These are phyloP conservation scores for Polytolypa hystricis DNA, from an alignment of 2,329 filamentous ascomycete genomes.

Conservation along the genomic window DNA sequence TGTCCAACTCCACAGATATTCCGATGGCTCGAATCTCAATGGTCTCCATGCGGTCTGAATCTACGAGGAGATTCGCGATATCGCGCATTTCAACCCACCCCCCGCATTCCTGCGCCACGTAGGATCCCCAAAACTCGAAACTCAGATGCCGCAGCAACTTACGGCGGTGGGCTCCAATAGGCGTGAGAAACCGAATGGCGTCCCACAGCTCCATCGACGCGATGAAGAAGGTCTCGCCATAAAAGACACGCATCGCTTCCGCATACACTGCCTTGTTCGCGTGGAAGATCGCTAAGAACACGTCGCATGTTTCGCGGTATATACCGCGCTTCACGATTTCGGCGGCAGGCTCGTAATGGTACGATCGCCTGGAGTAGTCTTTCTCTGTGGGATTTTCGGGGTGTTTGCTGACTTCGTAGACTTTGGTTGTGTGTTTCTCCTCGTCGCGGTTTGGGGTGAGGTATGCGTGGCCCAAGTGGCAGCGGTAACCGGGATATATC, in stretches of 20 bases:
- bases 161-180: not conserved
- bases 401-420: not conserved
- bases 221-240: not conserved
- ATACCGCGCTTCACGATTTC: not conserved
- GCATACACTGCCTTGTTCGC: not conserved
- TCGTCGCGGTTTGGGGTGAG: not conserved
- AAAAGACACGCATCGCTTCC: not conserved
- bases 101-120: not conserved
- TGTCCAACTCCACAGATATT: not conserved
- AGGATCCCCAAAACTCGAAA: not conserved
- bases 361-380: not conserved
- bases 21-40: not conserved
- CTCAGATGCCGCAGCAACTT: not conserved
- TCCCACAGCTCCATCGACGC: not conserved
- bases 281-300: not conserved
- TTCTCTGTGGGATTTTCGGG: not conserved
- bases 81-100: not conserved
- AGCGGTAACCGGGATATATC: not conserved
- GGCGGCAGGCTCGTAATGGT: not conserved
- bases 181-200: not conserved
- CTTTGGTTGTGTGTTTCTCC: not conserved
- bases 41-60: not conserved
- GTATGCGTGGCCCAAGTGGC: not conserved
- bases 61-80: not conserved
- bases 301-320: not conserved